A percentile compares a stretch with the other conserved stretches of the same genome.
phyloP scores from a whole-genome alignment of 1,139 yeast species.

The Pichia inconspicua region DNA sequence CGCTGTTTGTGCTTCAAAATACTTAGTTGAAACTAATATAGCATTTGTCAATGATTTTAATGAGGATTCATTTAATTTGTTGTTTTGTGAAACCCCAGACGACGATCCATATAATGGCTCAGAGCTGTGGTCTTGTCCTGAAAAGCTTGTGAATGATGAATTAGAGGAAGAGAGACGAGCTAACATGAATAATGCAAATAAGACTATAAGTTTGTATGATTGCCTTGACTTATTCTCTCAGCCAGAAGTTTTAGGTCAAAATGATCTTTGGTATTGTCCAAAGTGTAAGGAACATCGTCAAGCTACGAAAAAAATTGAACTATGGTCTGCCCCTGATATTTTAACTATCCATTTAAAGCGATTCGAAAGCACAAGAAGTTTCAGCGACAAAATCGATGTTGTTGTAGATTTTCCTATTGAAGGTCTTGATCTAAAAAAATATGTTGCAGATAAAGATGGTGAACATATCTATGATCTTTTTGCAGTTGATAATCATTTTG shows the following conservation, averaged over 20 bases:
- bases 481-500: slow-evolving; percentile 93
- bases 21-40: slow-evolving; percentile 2
- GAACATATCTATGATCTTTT: slow-evolving; percentile 64
- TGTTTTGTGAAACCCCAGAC: slow-evolving; percentile 40
- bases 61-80: slow-evolving; percentile 36
- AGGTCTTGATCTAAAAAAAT: slow-evolving; percentile 63
- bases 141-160: slow-evolving; percentile 43
- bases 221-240: slow-evolving; percentile 71
- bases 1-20: background rate
- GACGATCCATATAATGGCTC: slow-evolving; percentile 30
- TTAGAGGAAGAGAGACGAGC: slow-evolving; percentile 34
- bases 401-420: slow-evolving; percentile 83
- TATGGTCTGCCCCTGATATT: slow-evolving; percentile 90
- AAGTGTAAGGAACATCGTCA: slow-evolving; percentile 80
- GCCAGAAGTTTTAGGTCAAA: slow-evolving; percentile 80
- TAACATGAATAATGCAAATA: slow-evolving; percentile 32
- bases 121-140: slow-evolving; percentile 50
- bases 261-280: slow-evolving; percentile 94
- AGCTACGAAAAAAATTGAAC: slow-evolving; percentile 84
- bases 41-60: slow-evolving; percentile 71
- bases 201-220: slow-evolving; percentile 59
- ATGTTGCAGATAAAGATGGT: slow-evolving; percentile 36
- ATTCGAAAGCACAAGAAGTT: slow-evolving; percentile 76
- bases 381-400: slow-evolving; percentile 83
- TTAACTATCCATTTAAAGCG: slow-evolving; percentile 84